Base-by-base conservation (phyloP, 108 stramenopile species). In the Chaetoceros tenuissimus region DNA sequence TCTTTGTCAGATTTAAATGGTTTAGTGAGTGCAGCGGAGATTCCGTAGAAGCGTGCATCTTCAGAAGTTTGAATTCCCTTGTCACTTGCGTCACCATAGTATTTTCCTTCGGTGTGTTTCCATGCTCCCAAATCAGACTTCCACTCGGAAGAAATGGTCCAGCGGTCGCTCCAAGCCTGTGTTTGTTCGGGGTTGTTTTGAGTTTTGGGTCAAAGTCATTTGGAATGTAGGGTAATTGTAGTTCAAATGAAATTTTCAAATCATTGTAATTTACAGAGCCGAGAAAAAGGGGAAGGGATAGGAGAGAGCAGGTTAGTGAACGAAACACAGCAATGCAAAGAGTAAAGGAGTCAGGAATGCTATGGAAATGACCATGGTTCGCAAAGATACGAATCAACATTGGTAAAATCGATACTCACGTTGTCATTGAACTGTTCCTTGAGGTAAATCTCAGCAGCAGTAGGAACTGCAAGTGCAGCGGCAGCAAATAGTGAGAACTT, bases 1-100 rank as follows among this genome's bases (percentile, higher is more conserved):
- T 94, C 89, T 72, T 94, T 94, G 52, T 69, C 90, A 51, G 90
- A 89, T 53, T 68, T 66, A 59, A 95, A 96, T 19, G 95, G 62
- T 46, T 77, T 85, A 64, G 71, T 66, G 49, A 99, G 65, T 44
- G 79, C 69, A 20, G 97, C 96, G 19, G 89, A 87, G 48, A 98
- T 62, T 21, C 96, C 97, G 73, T 98, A 98, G 71, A 98, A 98
- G 46, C 92, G 84, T 25, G 94, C 89, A 57, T 94, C 91, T 53
- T 89, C 71, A 44, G 81, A 75, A 19, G 95, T 96, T 73, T 96
- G 69, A 64, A 99, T 97, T 44, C 96, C 97, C 75, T 94, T 91
- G 84, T 97, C 94, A 27, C 70, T 76, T 25, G 66, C 76, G 46
- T 85, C 90, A 43, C 77, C 93, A 68, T 90, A 77, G 81, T 82